Base-by-base conservation (phyloP, 1,284 basidiomycete genomes). In the Papiliotrema terrestris region DNA sequence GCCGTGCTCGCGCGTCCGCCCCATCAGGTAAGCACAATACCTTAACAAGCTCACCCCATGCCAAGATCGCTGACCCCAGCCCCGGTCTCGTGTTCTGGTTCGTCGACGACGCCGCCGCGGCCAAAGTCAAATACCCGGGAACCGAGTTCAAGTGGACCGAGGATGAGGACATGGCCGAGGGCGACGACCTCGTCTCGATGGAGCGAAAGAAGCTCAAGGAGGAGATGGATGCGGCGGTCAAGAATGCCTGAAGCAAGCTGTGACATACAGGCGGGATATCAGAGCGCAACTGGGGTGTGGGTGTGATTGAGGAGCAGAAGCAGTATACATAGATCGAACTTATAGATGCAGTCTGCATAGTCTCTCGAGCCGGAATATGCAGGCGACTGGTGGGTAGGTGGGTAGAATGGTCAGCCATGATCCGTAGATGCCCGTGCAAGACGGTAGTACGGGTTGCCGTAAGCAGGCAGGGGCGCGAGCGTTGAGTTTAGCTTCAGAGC, bases 71-170 rank as follows among this genome's bases (percentile, higher is more conserved):
- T 46, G 39, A 23, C 20, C 19, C 19, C 57, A 75, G 73, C 54
- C 91, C 91, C 14, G 94, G 94, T 22, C 85, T 87, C 57, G 81
- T 95, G 19, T 92, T 85, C 75, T 96, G 91, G 91, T 95, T 95
- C 75, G 84, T 88, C 37, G 91, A 94, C 75, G 84, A 90, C 52
- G 85, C 85, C 8, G 91, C 92, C 1, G 81, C 84, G 8, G 79
- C 76, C 42, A 84, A 86, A 70, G 81, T 71, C 54, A 60, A 69
- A 51, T 73, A 68, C 63, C 72, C 73, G 13, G 62, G 60, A 32
- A 71, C 71, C 20, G 67, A 60, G 32, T 75, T 70, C 72, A 74
- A 74, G 53, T 75, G 70, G 71, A 72, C 72, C 57, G 64, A 69
- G 45, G 52, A 57, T 17, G 58, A 56, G 13, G 45, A 58, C 14